Conservation (phyloP, 1,284 basidiomycete species). For the Papiliotrema fonsecae region DNA sequence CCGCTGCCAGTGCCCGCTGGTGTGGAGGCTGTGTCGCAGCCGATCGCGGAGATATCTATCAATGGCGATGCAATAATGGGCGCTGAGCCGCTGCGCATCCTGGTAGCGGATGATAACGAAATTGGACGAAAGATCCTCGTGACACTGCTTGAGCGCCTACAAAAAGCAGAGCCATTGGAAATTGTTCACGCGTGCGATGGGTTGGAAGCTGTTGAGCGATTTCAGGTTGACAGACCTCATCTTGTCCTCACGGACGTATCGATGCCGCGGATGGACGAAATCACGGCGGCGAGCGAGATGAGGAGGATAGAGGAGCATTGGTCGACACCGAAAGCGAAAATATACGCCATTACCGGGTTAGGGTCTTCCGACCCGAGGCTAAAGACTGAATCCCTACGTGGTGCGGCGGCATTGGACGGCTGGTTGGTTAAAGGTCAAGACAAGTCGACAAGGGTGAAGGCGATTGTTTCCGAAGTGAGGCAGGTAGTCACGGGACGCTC, state of each 20-base stretch:
- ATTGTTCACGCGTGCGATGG: slow-evolving; percentile 21
- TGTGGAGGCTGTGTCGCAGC: background rate
- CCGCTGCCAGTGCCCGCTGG: background rate
- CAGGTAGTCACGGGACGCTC: too few species aligned
- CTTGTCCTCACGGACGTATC: slow-evolving; percentile 29
- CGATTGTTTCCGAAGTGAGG: too few species aligned
- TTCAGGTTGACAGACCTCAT: slow-evolving; percentile 16
- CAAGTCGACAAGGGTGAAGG: slow-evolving; percentile 14
- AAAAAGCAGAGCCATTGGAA: slow-evolving; percentile 7
- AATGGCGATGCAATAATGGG: background rate
- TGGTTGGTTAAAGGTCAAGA: slow-evolving; percentile 35
- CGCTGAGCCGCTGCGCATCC: slow-evolving; percentile 8
- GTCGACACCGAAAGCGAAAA: slow-evolving; percentile 6
- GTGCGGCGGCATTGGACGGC: slow-evolving; percentile 22
- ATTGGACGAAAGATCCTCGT: slow-evolving; percentile 21
- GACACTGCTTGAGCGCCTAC: slow-evolving; percentile 6
- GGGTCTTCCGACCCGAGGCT: slow-evolving; percentile 28
- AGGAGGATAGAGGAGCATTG: slow-evolving; percentile 13
- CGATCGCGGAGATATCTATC: too few species aligned
- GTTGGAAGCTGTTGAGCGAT: slow-evolving; percentile 19
- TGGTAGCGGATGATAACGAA: slow-evolving; percentile 27
- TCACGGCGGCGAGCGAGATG: slow-evolving; percentile 23
- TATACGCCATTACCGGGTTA: slow-evolving; percentile 30
- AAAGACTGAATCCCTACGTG: slow-evolving; percentile 17
- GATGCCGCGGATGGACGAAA: slow-evolving; percentile 30